phyloP scores from a whole-genome alignment of 495 filamentous ascomycete species.

The Trichoderma asperelloides region DNA sequence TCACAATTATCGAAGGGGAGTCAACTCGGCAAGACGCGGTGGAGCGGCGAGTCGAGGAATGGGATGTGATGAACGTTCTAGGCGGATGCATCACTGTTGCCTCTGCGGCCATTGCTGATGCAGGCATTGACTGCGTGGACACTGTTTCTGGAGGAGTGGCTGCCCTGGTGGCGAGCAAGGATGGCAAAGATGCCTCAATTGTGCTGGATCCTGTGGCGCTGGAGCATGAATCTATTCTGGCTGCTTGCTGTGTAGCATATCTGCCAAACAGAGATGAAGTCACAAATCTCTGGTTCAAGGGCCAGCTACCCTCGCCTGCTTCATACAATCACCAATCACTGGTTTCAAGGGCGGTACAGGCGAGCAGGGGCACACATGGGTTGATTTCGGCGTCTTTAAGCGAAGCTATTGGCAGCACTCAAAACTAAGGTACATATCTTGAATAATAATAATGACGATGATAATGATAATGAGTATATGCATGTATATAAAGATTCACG shows the following conservation, averaged over 20 bases:
- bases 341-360: conserved; percentile 34
- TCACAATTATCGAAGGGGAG: conserved; percentile 90
- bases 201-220: conserved; percentile 79
- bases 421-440: background rate
- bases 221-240: conserved; percentile 67
- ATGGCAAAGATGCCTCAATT: conserved; percentile 30
- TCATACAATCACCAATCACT: conserved; percentile 31
- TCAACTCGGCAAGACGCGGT: conserved; percentile 38
- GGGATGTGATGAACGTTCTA: conserved; percentile 73
- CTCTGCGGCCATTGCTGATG: conserved; percentile 90
- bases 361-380: conserved; percentile 12
- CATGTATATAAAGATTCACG: background rate
- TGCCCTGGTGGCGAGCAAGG: conserved; percentile 51
- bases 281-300: conserved; percentile 90
- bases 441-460: background rate
- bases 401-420: background rate
- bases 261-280: conserved; percentile 82
- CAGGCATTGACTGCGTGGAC: conserved; percentile 92
- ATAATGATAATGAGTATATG: background rate
- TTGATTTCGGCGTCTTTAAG: conserved; percentile 7
- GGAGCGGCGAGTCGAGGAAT: conserved; percentile 51
- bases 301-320: conserved; percentile 38
- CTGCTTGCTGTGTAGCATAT: conserved; percentile 86
- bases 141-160: conserved; percentile 83
- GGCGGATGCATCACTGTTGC: conserved; percentile 90